Evolutionary conservation across 1,284 basidiomycete species (phyloP), one percentile per base, ranked within the genome.

Genomic region (Puccinia brachypodii): DNA sequence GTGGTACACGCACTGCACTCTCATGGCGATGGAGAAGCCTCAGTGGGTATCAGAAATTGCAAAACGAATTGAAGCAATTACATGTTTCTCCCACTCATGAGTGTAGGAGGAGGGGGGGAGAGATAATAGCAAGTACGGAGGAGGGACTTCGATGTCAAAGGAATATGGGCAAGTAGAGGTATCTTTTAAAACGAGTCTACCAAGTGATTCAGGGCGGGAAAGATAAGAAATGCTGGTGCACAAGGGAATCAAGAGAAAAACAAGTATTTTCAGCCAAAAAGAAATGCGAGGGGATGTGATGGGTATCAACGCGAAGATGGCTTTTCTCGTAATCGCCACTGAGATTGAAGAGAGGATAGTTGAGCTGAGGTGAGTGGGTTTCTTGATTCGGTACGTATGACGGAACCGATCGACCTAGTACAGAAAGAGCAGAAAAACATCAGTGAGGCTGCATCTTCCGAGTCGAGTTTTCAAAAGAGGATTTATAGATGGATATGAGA

Each of bases 371-470:
- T 64, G 2, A 66, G 58, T 7, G 47, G 36, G 33, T 22, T 4
- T 42, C 38, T 38, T 58, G 50, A 38, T 73, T 81, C 78, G 3
- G 78, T 74, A 3, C 78, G 78, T 4, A 81, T 81, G 22, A 81
- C 78, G 22, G 68, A 74, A 16, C 78, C 78, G 40, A 81, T 81
- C n/a, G 78, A 81, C 78, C 78, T 81, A 8, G 13, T 36, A 14
- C 60, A 60, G 8, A 13, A 14, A 22, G 33, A 64, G 50, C 6
- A n/a, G 62, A 69, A 14, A 33, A 3, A 44, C 11, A 50, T 42
- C 19, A 47, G 31, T 4, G n/a, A 44, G 19, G 19, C 16, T 28
- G 25, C n/a, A 13, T 8, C n/a, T 44, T 62, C 16, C 3, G 40
- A 28, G 28, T 8, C 11, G 71, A 38, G 33, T 47, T 33, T n/a